These are phyloP conservation scores for Pseudogymnoascus pannorum DNA, from an alignment of 2,329 filamentous ascomycete genomes.

Conservation along the genomic window DNA sequence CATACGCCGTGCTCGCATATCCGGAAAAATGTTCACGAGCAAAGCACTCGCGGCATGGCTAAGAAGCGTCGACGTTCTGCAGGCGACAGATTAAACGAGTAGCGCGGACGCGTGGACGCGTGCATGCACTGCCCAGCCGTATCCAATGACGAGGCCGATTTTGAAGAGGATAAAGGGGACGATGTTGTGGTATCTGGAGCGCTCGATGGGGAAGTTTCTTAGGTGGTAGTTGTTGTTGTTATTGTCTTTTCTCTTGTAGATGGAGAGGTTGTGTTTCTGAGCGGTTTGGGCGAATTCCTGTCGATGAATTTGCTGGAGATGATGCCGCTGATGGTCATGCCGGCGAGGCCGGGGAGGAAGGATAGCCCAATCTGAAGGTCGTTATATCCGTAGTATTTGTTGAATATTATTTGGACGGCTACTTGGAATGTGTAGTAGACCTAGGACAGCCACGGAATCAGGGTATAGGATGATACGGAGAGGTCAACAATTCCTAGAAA, in stretches of 20 bases:
- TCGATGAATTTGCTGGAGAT: slow-evolving; percentile 43
- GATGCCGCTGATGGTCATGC: slow-evolving; percentile 27
- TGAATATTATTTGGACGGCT: background rate
- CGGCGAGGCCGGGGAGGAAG: slow-evolving; percentile 34
- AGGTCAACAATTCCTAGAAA: background rate
- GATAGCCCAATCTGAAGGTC: slow-evolving; percentile 38
- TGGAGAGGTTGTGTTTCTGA: slow-evolving; percentile 33
- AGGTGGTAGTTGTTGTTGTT: no score
- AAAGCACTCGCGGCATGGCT: slow-evolving; percentile 18
- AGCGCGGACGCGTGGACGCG: background rate
- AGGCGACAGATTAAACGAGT: background rate
- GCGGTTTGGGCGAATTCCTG: slow-evolving; percentile 45
- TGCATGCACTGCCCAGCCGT: slow-evolving; percentile 24
- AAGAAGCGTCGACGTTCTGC: slow-evolving; percentile 15
- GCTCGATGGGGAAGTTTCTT: slow-evolving; percentile 27
- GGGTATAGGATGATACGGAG: background rate
- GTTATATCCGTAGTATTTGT: slow-evolving; percentile 17
- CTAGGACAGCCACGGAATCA: background rate
- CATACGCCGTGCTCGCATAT: slow-evolving; percentile 17
- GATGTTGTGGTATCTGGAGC: slow-evolving; percentile 18
- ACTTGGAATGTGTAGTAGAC: background rate
- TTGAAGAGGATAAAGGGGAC: slow-evolving; percentile 14
- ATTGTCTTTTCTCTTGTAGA: slow-evolving; percentile 39
- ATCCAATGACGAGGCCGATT: slow-evolving; percentile 17
- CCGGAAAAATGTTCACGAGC: slow-evolving; percentile 21